Evolutionary conservation across 2,329 filamentous ascomycete genomes (phyloP).

Genomic region (Helotiales sp.): DNA sequence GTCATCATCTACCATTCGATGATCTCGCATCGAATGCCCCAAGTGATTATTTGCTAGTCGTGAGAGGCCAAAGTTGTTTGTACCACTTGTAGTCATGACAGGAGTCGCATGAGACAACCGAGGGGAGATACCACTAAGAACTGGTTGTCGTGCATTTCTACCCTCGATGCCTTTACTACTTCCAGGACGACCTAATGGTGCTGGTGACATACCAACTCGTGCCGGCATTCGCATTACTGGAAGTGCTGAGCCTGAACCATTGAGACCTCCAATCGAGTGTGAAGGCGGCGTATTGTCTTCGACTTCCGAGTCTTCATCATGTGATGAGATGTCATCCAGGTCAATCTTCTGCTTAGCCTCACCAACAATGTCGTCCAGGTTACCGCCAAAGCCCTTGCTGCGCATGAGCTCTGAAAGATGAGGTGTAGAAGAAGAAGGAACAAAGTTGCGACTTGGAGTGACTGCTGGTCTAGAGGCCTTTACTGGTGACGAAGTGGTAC

Average conservation of each 20-base stretch:
- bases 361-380: conserved; percentile 60
- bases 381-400: conserved; percentile 58
- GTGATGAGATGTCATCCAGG: conserved; percentile 49
- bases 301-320: conserved; percentile 57
- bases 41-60: conserved; percentile 20
- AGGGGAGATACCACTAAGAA: conserved; percentile 42
- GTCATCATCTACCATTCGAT: conserved; percentile 29
- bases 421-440: conserved; percentile 59
- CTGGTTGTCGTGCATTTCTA: conserved; percentile 29
- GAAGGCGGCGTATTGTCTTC: conserved; percentile 39
- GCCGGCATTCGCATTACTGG: conserved; percentile 58
- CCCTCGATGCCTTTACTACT: conserved; percentile 57
- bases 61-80: conserved; percentile 16
- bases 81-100: conserved; percentile 28
- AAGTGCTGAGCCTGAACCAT: conserved; percentile 37
- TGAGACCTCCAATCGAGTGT: conserved; percentile 36
- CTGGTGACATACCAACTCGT: conserved; percentile 54
- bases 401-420: conserved; percentile 67
- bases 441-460: conserved; percentile 40
- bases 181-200: conserved; percentile 47
- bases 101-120: conserved; percentile 37
- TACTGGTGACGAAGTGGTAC: conserved; percentile 24
- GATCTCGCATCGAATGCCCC: conserved; percentile 11
- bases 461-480: conserved; percentile 30
- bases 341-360: conserved; percentile 58